These are phyloP conservation scores for Chrysanthemum seticuspe DNA, from an alignment of 129 eudicot species.

Conservation along the genomic window DNA sequence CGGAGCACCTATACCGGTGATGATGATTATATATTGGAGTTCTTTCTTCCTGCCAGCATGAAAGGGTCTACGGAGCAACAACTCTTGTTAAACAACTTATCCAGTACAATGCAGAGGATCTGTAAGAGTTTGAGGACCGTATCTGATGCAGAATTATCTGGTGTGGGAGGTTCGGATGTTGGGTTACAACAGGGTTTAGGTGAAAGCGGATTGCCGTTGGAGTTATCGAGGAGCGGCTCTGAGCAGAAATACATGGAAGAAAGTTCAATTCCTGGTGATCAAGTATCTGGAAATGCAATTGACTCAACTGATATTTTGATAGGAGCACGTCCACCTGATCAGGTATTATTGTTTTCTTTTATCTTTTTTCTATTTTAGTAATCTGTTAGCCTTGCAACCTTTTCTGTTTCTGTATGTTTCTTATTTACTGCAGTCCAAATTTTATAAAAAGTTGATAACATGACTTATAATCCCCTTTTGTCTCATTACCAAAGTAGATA, in stretches of 20 bases:
- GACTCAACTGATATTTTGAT: slow-evolving; percentile 20
- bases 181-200: slow-evolving; percentile 27
- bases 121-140: slow-evolving; percentile 75
- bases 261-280: slow-evolving; percentile 19
- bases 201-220: slow-evolving; percentile 26
- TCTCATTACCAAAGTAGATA: slow-evolving; percentile 5
- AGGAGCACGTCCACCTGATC: slow-evolving; percentile 38
- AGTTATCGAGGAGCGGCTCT: slow-evolving; percentile 32
- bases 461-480: not conserved
- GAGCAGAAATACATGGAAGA: slow-evolving; percentile 29
- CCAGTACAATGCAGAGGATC: slow-evolving; percentile 67
- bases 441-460: too few species aligned
- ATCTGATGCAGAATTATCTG: slow-evolving; percentile 54
- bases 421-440: not conserved
- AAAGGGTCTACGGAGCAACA: slow-evolving; percentile 66
- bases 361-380: not conserved
- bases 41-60: slow-evolving; percentile 72
- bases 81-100: slow-evolving; percentile 57
- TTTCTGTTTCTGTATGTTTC: slow-evolving; percentile 15
- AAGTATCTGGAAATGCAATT: slow-evolving; percentile 32
- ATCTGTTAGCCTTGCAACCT: slow-evolving; percentile 5
- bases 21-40: slow-evolving; percentile 84
- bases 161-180: slow-evolving; percentile 23
- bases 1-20: slow-evolving; percentile 75
- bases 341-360: slow-evolving; percentile 42